Evolutionary conservation across 352 stramenopile genomes (phyloP).

Genomic region (Phytophthora ramorum): DNA sequence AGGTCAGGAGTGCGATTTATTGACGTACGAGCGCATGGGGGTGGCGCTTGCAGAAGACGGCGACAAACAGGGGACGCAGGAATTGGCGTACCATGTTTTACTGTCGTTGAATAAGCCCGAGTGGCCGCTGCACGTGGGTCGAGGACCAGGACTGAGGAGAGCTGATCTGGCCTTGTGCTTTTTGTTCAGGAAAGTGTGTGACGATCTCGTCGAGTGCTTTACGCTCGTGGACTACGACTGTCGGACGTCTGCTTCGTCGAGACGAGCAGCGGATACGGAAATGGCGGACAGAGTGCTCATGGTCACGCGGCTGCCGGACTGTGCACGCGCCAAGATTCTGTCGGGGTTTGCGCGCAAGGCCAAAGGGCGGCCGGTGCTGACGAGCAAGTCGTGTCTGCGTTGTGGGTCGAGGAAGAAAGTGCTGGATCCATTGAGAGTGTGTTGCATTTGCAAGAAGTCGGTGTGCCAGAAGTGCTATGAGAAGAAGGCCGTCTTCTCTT

Average conservation of each 20-base stretch:
- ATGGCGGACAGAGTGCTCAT: conserved; percentile 53
- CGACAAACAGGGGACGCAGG: conserved; percentile 15
- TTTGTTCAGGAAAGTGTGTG: conserved; percentile 55
- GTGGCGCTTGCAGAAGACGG: conserved; percentile 44
- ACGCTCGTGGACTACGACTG: conserved; percentile 56
- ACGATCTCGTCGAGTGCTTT: conserved; percentile 66
- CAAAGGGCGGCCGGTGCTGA: conserved; percentile 34
- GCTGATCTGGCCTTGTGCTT: conserved; percentile 57
- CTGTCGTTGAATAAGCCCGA: conserved; percentile 54
- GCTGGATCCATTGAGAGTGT: conserved; percentile 41
- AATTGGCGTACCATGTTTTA: conserved; percentile 63
- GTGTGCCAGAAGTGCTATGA: conserved; percentile 49
- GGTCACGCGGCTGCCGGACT: conserved; percentile 38
- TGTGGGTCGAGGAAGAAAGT: conserved; percentile 41
- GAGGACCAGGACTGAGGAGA: conserved; percentile 32
- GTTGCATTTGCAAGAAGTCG: conserved; percentile 58
- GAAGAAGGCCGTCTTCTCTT: conserved; percentile 39
- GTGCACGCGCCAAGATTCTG: conserved; percentile 49
- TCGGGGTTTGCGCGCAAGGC: conserved; percentile 48
- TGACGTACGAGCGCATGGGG: conserved; percentile 72
- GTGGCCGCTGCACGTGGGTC: conserved; percentile 38
- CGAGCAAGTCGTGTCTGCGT: conserved; percentile 55
- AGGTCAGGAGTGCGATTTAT: conserved; percentile 43
- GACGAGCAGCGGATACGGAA: conserved; percentile 42
- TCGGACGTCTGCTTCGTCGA: conserved; percentile 19